Evolutionary conservation across 192 early-diverging fungal genomes (phyloP).

Genomic region (Fimicolochytrium jonesii): DNA sequence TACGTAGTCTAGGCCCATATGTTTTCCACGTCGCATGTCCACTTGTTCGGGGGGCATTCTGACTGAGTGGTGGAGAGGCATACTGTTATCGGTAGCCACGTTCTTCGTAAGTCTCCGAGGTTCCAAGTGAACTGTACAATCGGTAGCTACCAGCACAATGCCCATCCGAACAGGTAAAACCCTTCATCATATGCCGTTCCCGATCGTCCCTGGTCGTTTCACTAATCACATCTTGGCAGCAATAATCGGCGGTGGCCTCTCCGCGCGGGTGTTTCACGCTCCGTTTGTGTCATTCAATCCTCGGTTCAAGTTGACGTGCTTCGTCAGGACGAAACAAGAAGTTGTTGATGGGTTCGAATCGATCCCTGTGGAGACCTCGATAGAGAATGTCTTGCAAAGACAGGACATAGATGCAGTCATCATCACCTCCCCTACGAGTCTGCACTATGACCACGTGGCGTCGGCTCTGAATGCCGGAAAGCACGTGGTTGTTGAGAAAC

Average conservation of each 20-base stretch:
- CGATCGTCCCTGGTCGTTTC: too few species aligned
- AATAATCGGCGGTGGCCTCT: conserved; percentile 18
- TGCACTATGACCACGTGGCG: conserved; percentile 59
- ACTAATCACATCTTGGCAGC: too few species aligned
- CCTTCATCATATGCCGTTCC: too few species aligned
- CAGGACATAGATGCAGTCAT: conserved; percentile 63
- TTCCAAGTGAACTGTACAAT: too few species aligned
- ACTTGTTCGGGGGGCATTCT: too few species aligned
- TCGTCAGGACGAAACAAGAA: neutral
- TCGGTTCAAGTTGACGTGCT: conserved; percentile 3
- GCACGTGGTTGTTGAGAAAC: conserved; percentile 75
- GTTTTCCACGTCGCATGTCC: too few species aligned
- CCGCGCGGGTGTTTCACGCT: conserved; percentile 25
- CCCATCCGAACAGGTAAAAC: too few species aligned
- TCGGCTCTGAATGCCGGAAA: conserved; percentile 59
- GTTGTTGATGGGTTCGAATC: conserved; percentile 5
- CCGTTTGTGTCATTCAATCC: conserved; percentile 23
- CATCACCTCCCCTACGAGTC: conserved; percentile 66
- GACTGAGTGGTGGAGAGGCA: too few species aligned
- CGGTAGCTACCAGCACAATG: too few species aligned
- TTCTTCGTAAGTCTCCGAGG: too few species aligned
- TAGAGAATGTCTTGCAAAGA: conserved; percentile 52
- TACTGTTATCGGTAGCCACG: too few species aligned
- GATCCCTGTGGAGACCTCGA: conserved; percentile 22
- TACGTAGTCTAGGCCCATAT: too few species aligned